Percentiles rank a stretch among this genome's conserved stretches.
phyloP scores from a whole-genome alignment of 2,329 filamentous ascomycete genomes.

The Neofusicoccum cordaticola region DNA sequence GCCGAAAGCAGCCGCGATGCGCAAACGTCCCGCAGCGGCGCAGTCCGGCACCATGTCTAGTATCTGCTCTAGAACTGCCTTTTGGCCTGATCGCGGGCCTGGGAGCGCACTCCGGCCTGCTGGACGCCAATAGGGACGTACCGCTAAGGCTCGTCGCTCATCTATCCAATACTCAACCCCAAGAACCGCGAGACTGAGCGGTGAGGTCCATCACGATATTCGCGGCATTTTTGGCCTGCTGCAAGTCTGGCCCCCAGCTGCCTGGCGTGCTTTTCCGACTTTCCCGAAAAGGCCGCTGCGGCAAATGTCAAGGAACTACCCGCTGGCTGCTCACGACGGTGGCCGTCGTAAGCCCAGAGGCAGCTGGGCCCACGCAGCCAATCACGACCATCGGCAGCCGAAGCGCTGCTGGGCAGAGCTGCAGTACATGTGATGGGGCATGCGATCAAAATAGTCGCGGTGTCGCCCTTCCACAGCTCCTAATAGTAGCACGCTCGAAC shows the following conservation, averaged over 20 bases:
- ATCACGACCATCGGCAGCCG: not conserved
- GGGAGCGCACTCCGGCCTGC: not conserved
- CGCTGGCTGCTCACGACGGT: not conserved
- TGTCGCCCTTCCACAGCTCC: not conserved
- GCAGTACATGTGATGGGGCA: not conserved
- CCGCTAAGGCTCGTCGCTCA: not conserved
- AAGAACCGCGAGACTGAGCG: not conserved
- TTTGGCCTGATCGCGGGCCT: constrained; percentile 12
- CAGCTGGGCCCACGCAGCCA: not conserved
- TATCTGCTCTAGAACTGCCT: constrained; percentile 14
- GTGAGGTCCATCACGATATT: constrained; percentile 14
- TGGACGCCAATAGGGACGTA: not conserved
- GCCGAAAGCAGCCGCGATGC: constrained; percentile 9
- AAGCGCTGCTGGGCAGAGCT: not conserved
- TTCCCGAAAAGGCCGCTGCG: constrained; percentile 8
- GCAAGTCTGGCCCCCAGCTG: not conserved
- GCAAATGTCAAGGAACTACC: constrained; percentile 10
- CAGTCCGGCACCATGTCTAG: constrained; percentile 14
- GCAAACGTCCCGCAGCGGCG: constrained; percentile 16
- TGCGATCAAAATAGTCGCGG: not conserved
- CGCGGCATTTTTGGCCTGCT: constrained; percentile 9
- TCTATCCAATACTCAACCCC: constrained; percentile 7
- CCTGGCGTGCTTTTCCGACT: not conserved
- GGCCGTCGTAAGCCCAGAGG: not conserved
- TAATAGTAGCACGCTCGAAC: not conserved